Percentiles rank a stretch among this genome's conserved stretches.
These are phyloP conservation scores for Scleroderma citrinum DNA, from an alignment of 768 basidiomycete species.

Conservation along the genomic window DNA sequence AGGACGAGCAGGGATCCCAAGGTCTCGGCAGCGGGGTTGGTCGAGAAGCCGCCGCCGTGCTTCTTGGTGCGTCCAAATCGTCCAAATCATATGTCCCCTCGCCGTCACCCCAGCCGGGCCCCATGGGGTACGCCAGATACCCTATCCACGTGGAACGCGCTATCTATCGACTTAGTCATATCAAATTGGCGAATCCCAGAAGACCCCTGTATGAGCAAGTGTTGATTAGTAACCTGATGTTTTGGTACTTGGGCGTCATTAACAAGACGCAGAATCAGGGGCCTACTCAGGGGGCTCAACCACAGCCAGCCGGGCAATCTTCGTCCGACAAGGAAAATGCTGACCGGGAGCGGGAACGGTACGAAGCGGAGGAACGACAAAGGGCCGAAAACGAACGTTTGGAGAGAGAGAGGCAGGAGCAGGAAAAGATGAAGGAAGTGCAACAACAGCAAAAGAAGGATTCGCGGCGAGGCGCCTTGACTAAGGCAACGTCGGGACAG, in stretches of 20 bases:
- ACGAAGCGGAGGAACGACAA: conserved; percentile 36
- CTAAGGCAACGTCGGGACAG: conserved; percentile 51
- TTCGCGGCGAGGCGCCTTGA: conserved; percentile 50
- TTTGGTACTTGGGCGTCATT: conserved; percentile 98
- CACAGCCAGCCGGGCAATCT: conserved; percentile 17
- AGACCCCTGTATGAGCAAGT: conserved; percentile 97
- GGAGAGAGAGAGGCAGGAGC: conserved; percentile 47
- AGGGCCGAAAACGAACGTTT: conserved; percentile 36
- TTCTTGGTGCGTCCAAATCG: conserved; percentile 80
- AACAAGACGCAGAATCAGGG: conserved; percentile 73
- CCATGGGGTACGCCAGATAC: conserved; percentile 65
- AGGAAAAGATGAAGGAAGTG: conserved; percentile 19
- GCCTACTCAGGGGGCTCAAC: conserved; percentile 29
- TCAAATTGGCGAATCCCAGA: conserved; percentile 96
- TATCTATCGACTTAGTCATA: conserved; percentile 95
- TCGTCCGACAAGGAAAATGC: conserved; percentile 30
- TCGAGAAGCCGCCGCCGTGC: conserved; percentile 80
- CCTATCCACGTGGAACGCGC: conserved; percentile 99
- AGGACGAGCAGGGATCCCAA: conserved; percentile 54
- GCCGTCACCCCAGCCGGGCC: conserved; percentile 45
- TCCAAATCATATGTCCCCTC: conserved; percentile 61
- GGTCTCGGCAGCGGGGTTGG: conserved; percentile 44
- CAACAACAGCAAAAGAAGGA: conserved; percentile 35
- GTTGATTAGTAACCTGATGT: conserved; percentile 90
- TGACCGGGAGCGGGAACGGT: conserved; percentile 26